phyloP scores from a whole-genome alignment of 2,329 filamentous ascomycete genomes.

The Purpureocillium lavendulum region DNA sequence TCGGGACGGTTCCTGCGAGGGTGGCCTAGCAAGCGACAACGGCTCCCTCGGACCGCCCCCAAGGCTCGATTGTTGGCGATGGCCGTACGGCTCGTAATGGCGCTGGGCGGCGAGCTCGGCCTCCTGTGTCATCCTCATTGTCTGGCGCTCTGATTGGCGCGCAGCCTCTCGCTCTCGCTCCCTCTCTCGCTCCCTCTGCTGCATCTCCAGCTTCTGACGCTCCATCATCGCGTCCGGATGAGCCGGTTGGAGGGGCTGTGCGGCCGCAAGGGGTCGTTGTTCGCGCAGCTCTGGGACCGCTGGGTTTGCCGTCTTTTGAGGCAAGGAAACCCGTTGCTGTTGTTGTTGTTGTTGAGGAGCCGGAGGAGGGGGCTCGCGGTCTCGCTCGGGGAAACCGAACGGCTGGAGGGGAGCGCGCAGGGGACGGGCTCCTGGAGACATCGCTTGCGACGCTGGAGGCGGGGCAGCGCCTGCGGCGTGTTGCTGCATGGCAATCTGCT shows the following conservation, averaged over 20 bases:
- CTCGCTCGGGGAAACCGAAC: constrained; percentile 38
- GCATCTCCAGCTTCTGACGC: constrained; percentile 22
- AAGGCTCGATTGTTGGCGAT: constrained; percentile 29
- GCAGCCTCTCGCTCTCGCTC: constrained; percentile 16
- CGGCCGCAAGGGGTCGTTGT: constrained; percentile 22
- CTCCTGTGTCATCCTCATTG: constrained; percentile 40
- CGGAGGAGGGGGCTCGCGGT: constrained; percentile 24
- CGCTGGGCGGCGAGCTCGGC: constrained; percentile 31
- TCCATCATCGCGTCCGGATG: constrained; percentile 25
- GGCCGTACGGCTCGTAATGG: constrained; percentile 36
- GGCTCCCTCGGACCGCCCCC: constrained; percentile 31
- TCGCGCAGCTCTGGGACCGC: constrained; percentile 24
- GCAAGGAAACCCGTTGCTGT: constrained; percentile 28
- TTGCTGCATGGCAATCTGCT: constrained; percentile 15
- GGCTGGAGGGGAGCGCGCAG: constrained; percentile 32
- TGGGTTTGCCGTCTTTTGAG: constrained; percentile 27
- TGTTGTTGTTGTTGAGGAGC: constrained; percentile 23
- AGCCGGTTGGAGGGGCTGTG: constrained; percentile 23
- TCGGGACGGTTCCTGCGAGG: constrained; percentile 35
- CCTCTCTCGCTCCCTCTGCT: constrained; percentile 10
- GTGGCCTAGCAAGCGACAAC: constrained; percentile 26
- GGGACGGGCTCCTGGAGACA: constrained; percentile 37
- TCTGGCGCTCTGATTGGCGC: constrained; percentile 19
- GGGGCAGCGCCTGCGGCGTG: constrained; percentile 19
- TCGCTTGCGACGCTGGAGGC: constrained; percentile 31